Evolutionary conservation across 2,329 filamentous ascomycete genomes (phyloP).

Genomic region (Diaporthe vaccinii): DNA sequence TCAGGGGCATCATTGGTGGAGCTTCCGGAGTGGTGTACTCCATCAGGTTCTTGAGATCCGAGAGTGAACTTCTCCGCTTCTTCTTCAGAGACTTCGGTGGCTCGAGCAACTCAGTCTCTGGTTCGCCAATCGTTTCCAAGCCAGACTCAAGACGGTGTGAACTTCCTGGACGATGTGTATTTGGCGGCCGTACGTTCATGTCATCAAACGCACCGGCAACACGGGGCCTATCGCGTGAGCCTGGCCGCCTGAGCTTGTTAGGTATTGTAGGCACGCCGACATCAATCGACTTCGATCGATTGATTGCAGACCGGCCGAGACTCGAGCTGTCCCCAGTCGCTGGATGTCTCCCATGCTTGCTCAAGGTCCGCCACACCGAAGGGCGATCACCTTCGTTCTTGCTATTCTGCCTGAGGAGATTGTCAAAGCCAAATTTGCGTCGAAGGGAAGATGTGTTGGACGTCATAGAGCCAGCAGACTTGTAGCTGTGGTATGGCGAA

Average conservation of each 20-base stretch:
- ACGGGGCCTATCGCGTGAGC: constrained; percentile 71
- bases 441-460: constrained; percentile 90
- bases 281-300: constrained; percentile 84
- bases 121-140: constrained; percentile 72
- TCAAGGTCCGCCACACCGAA: constrained; percentile 89
- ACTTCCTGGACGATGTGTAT: constrained; percentile 65
- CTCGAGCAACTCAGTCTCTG: constrained; percentile 57
- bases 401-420: constrained; percentile 82
- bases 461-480: constrained; percentile 79
- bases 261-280: constrained; percentile 65
- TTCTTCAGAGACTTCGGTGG: constrained; percentile 66
- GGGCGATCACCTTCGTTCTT: constrained; percentile 78
- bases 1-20: constrained; percentile 61
- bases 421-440: constrained; percentile 86
- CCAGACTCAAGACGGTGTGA: constrained; percentile 58
- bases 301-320: constrained; percentile 75
- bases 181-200: constrained; percentile 45
- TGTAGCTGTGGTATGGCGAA: constrained; percentile 69
- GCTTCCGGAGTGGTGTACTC: constrained; percentile 68
- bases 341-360: constrained; percentile 78
- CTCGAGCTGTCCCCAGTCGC: constrained; percentile 73
- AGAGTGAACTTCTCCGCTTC: constrained; percentile 92
- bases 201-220: constrained; percentile 75
- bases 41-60: constrained; percentile 80
- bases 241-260: constrained; percentile 64